phyloP scores from a whole-genome alignment of 805 yeast genomes.

The Deakozyma indianensis region DNA sequence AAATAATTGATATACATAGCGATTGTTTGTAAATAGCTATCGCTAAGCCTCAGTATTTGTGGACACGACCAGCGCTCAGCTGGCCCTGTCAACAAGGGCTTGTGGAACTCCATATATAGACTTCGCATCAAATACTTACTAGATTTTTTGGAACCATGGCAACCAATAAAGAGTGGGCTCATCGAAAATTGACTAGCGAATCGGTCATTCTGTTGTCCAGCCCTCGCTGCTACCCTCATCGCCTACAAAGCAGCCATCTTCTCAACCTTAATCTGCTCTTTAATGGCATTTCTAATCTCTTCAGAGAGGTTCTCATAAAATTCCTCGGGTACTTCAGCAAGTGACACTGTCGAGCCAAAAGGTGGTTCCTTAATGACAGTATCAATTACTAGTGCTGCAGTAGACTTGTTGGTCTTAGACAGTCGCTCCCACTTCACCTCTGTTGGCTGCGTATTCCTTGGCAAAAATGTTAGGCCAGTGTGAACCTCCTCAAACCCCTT shows the following conservation, averaged over 20 bases:
- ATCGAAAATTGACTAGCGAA: too few relatives aligned
- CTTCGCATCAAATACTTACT: too few relatives aligned
- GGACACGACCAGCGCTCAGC: too few relatives aligned
- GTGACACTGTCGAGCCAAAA: not conserved
- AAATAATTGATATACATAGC: too few relatives aligned
- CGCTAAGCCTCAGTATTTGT: too few relatives aligned
- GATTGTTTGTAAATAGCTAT: too few relatives aligned
- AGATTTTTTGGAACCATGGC: too few relatives aligned
- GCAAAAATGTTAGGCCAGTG: constrained; percentile 69
- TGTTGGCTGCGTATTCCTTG: constrained; percentile 62
- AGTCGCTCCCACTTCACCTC: constrained; percentile 18
- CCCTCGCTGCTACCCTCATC: too few relatives aligned
- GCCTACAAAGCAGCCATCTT: not conserved
- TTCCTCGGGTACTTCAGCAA: constrained; percentile 14
- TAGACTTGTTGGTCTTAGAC: not conserved
- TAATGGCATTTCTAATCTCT: constrained; percentile 43
- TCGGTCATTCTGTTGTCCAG: too few relatives aligned
- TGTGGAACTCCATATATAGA: too few relatives aligned
- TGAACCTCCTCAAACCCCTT: constrained; percentile 67
- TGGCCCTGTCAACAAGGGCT: too few relatives aligned
- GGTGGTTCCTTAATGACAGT: constrained; percentile 4
- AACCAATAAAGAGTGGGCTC: too few relatives aligned
- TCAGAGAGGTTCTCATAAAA: constrained; percentile 36
- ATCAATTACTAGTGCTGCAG: constrained; percentile 7
- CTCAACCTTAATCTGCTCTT: constrained; percentile 8